Evolutionary conservation across 192 early-diverging fungal genomes (phyloP), one percentile per base, ranked within the genome.

Genomic region (Blastocladiella britannica): DNA sequence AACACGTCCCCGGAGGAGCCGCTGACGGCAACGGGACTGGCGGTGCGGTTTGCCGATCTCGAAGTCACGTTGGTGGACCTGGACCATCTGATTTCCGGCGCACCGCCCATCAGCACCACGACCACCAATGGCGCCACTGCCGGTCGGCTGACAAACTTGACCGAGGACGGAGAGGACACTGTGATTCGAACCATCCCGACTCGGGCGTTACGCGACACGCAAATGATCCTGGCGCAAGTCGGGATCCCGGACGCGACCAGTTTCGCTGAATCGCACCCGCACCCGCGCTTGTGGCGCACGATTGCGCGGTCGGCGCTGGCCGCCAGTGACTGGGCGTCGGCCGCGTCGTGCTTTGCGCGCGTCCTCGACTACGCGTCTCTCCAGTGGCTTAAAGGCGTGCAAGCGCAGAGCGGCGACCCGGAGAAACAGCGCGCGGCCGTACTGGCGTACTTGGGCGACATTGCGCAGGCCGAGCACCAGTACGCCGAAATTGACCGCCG

Each of bases 401-500:
- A 71, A 52, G 76, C 74, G 55, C 53, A 73, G 0, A 67, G 73
- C 55, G 74, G 72, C 70, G 75, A 79, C 56, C 59, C 61, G 43
- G 25, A 51, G n/a, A 79, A 74, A 43, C 72, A 80, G 55, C 53
- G 56, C 1, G 78, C 78, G 0, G 78, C 78, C 56, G 60, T 80
- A 25, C 71, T 69, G 12, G 62, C 67, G 12, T 75, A 69, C 56
- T 74, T 71, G 51, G 61, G 65, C 3, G 62, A 76, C 23, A 63
- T 67, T 29, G 75, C 78, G 15, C 28, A 58, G 12, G 72, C 78
- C 0, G 78, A 80, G 55, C 64, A 67, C 43, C 25, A 70, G 22
- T 80, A 80, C 37, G 53, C 78, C 20, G 74, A 75, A 29, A 70
- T 72, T 70, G 78, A 80, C 57, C 67, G 78, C 22, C 74, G 73